Conservation (phyloP, 1,284 basidiomycete genomes). For the Ustilago crameri region DNA sequence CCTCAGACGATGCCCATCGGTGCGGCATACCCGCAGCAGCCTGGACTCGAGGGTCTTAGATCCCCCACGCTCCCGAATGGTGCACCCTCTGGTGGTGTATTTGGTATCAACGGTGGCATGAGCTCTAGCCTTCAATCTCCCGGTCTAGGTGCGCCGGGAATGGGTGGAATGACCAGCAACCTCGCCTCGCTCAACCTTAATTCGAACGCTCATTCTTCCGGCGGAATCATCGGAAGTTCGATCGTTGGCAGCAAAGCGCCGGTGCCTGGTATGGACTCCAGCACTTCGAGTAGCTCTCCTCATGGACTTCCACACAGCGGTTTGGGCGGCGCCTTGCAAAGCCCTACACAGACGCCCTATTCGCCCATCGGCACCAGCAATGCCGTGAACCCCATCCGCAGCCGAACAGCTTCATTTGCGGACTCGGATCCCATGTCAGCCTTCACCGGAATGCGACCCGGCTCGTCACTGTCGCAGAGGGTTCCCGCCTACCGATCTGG, state of each 20-base stretch:
- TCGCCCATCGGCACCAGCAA: conserved; percentile 39
- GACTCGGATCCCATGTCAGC: conserved; percentile 46
- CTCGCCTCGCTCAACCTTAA: conserved; percentile 54
- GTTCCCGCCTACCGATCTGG: conserved; percentile 39
- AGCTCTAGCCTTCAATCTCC: conserved; percentile 46
- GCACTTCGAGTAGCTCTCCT: neutral
- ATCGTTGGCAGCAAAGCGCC: conserved; percentile 29
- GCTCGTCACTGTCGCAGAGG: conserved; percentile 48
- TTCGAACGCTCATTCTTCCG: conserved; percentile 24
- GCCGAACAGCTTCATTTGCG: conserved; percentile 42
- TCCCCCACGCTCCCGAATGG: conserved; percentile 53
- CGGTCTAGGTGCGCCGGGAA: conserved; percentile 27
- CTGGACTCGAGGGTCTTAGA: conserved; percentile 44
- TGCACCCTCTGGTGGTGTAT: conserved; percentile 22
- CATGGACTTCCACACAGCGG: conserved; percentile 26
- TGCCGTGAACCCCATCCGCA: conserved; percentile 32
- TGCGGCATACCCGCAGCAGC: conserved; percentile 30
- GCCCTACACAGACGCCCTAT: conserved; percentile 43
- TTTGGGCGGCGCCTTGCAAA: conserved; percentile 23
- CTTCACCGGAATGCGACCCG: conserved; percentile 41
- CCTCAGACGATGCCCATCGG: conserved; percentile 17
- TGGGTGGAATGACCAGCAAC: conserved; percentile 42
- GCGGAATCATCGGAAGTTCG: conserved; percentile 14
- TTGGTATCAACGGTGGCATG: conserved; percentile 31
- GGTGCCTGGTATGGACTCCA: conserved; percentile 26